A percentile compares a stretch with the other conserved stretches of the same genome.
phyloP scores from a whole-genome alignment of 352 stramenopile genomes.

The Pythium coloratum region DNA sequence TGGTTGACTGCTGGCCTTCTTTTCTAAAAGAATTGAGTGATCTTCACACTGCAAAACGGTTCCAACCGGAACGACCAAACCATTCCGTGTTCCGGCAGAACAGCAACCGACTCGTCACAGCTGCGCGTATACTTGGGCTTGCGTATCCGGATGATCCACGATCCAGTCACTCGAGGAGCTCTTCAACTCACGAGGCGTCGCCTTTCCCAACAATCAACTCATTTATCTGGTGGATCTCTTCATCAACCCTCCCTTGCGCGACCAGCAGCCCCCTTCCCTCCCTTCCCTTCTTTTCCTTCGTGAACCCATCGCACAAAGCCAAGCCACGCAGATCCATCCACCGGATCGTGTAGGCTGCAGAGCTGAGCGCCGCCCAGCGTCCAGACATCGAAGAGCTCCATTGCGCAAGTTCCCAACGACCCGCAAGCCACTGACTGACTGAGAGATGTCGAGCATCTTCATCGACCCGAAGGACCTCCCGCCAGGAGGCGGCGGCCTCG shows the following conservation, averaged over 20 bases:
- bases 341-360: too few relatives aligned
- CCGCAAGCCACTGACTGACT: not conserved
- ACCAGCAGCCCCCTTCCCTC: slow-evolving; percentile 9
- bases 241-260: slow-evolving; percentile 17
- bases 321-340: slow-evolving; percentile 13
- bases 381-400: slow-evolving; percentile 4
- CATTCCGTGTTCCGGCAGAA: not conserved
- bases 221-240: not conserved
- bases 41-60: not conserved
- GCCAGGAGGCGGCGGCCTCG: slow-evolving; percentile 69
- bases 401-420: slow-evolving; percentile 21
- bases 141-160: slow-evolving; percentile 19
- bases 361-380: not conserved
- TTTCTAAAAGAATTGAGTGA: too few relatives aligned
- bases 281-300: not conserved
- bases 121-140: slow-evolving; percentile 5
- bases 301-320: slow-evolving; percentile 31
- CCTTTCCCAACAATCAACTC: not conserved
- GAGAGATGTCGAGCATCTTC: slow-evolving; percentile 49
- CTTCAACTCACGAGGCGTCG: slow-evolving; percentile 22
- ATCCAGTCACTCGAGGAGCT: slow-evolving; percentile 22
- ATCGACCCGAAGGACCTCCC: slow-evolving; percentile 88
- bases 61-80: not conserved
- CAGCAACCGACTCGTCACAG: slow-evolving; percentile 8
- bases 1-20: too few relatives aligned